Conservation (phyloP, 176 grass and related monocot species). For the Phoenix roebelenii region DNA sequence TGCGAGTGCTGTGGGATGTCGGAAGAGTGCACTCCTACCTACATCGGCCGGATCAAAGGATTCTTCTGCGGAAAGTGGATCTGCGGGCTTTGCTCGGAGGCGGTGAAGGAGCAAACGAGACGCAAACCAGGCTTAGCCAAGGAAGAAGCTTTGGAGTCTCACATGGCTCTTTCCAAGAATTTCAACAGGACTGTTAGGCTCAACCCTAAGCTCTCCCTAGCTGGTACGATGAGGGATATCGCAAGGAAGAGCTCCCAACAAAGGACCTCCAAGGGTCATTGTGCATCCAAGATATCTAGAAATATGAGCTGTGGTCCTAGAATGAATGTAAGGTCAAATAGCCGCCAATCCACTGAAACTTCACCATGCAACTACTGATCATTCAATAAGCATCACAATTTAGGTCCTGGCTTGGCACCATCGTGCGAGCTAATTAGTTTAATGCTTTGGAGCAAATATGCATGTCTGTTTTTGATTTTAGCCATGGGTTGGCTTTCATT, state of each 20-base stretch:
- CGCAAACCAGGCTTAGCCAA: slow-evolving; percentile 8
- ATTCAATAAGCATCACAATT: no score
- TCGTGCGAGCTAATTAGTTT: no score
- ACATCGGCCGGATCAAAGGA: slow-evolving; percentile 60
- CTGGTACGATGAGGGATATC: slow-evolving; percentile 78
- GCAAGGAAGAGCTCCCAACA: slow-evolving; percentile 56
- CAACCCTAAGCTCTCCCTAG: slow-evolving; percentile 78
- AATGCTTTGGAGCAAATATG: no score
- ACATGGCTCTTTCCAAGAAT: slow-evolving; percentile 43
- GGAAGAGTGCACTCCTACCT: slow-evolving; percentile 81
- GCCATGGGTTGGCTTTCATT: no score
- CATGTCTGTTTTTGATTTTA: no score
- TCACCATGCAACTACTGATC: no score
- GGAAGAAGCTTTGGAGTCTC: slow-evolving; percentile 42
- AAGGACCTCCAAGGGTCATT: slow-evolving; percentile 9
- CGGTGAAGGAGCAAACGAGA: slow-evolving; percentile 62
- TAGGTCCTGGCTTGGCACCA: no score
- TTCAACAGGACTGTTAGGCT: slow-evolving; percentile 70
- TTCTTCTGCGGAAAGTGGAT: slow-evolving; percentile 75
- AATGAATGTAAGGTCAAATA: no score
- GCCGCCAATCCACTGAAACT: no score
- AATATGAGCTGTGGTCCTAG: no score
- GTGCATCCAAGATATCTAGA: no score
- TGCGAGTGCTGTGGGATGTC: slow-evolving; percentile 88
- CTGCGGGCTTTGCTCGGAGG: slow-evolving; percentile 77